Evolutionary conservation across 176 grass and related monocot species (phyloP).

Genomic region (Panicum miliaceum): DNA sequence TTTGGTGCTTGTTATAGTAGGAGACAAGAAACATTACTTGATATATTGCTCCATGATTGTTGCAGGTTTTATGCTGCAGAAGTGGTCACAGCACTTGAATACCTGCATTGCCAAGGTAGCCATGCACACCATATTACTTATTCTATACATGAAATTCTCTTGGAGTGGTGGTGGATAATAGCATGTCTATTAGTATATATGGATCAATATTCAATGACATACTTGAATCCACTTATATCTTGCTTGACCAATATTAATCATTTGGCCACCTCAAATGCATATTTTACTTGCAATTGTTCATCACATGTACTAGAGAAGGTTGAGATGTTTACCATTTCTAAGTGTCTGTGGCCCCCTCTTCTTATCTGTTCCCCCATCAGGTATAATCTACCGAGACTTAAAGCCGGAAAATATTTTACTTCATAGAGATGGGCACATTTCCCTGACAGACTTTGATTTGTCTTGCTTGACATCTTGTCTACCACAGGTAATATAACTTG

Average conservation of each 20-base stretch:
- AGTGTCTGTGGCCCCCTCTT: not conserved
- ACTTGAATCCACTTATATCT: not conserved
- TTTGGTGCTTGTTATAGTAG: not conserved
- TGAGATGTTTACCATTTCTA: not conserved
- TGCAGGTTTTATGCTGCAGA: slow-evolving; percentile 92
- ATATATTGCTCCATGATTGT: slow-evolving; percentile 29
- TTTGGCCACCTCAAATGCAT: not conserved
- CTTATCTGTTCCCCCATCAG: slow-evolving; percentile 34
- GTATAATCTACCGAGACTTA: slow-evolving; percentile 93
- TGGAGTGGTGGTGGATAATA: not conserved
- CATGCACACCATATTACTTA: not conserved
- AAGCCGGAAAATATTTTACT: slow-evolving; percentile 98
- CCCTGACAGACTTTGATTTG: slow-evolving; percentile 88
- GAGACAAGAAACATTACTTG: not conserved
- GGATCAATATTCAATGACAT: not conserved
- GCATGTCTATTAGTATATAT: not conserved
- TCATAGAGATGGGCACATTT: slow-evolving; percentile 78
- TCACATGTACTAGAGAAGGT: not conserved
- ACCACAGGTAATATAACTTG: slow-evolving; percentile 63
- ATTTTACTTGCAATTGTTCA: not conserved
- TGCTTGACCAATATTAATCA: not conserved
- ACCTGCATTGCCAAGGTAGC: slow-evolving; percentile 94
- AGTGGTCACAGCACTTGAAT: slow-evolving; percentile 88
- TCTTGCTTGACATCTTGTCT: slow-evolving; percentile 83
- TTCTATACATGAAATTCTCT: not conserved